These are phyloP conservation scores for Pistacia atlantica DNA, from an alignment of 345 rosid genomes.

Conservation along the genomic window DNA sequence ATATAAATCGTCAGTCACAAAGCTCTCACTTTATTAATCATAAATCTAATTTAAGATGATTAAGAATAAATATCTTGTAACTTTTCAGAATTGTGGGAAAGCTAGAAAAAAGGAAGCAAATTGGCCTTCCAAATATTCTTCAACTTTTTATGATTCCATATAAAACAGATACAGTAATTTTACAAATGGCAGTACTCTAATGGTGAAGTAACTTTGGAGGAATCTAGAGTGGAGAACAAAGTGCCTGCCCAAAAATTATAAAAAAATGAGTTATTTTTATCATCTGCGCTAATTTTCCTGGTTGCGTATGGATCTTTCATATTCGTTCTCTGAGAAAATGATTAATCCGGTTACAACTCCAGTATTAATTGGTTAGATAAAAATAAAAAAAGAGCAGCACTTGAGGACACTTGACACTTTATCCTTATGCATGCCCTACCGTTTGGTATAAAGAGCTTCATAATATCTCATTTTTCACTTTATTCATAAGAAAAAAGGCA, in stretches of 20 bases:
- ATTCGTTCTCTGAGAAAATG: no score
- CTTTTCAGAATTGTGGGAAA: neutral
- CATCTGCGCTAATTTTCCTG: neutral
- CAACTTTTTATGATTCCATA: conserved; percentile 9
- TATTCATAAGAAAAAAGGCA: no score
- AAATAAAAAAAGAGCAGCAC: neutral
- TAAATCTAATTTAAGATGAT: no score
- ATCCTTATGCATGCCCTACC: neutral
- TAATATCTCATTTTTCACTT: no score
- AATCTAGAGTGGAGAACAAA: neutral
- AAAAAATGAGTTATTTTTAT: neutral
- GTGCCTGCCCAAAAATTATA: neutral
- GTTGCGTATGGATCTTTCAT: neutral
- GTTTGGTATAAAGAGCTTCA: neutral
- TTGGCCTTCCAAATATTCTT: neutral
- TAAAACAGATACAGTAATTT: neutral
- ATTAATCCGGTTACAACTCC: neutral
- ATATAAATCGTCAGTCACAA: neutral
- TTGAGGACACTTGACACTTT: no score
- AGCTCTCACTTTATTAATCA: neutral
- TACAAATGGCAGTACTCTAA: neutral
- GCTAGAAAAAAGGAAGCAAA: neutral
- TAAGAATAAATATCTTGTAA: neutral
- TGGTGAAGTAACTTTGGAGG: neutral
- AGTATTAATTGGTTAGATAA: no score